Evolutionary conservation across 352 stramenopile genomes (phyloP), one percentile per base, ranked within the genome.

Genomic region (Globisporangium lucens): DNA sequence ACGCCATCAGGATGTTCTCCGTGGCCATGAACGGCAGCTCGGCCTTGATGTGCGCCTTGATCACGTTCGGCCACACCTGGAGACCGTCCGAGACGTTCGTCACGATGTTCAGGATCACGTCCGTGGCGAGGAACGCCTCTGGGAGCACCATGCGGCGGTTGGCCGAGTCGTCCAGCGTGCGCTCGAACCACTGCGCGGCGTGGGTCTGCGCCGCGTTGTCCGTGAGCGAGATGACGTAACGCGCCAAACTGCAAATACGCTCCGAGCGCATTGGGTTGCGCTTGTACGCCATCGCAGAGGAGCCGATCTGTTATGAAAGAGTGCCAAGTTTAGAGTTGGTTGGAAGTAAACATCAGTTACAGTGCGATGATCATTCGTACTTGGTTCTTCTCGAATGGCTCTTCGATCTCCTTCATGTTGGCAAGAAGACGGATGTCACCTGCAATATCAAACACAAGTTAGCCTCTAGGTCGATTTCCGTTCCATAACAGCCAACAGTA

Each of bases 11-110:
- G 75, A 99, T 99, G 75, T 98, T 98, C 78, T 99, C 98, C 10
- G 98, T 99, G 30, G 97, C 95, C 98, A 99, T 99, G 81, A 99
- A 99, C 27, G 98, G 98, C 68, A 99, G 82, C 83, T 99, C 97
- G 20, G 95, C 93, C 78, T 97, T 97, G 65, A 99, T 98, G 78
- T 99, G 97, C n/a, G 91, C 79, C 69, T 96, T 93, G 65, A 99
- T 98, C 22, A 98, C 90, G 69, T 97, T 97, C n/a, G 89, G 89
- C 89, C 89, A 97, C 57, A 97, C 90, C 75, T 98, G 96, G 69
- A 99, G 89, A 43, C 97, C 97, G 78, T 99, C 94, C 56, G 92
- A 94, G 76, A 99, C 98, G 79, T 99, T 99, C 49, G 89, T 89
- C 43, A 99, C 87, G 61, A 99, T 82, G 70, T 97, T 99, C 51